Base-by-base conservation (phyloP, 371 early-diverging fungal genomes). In the Mortierella polycephala region DNA sequence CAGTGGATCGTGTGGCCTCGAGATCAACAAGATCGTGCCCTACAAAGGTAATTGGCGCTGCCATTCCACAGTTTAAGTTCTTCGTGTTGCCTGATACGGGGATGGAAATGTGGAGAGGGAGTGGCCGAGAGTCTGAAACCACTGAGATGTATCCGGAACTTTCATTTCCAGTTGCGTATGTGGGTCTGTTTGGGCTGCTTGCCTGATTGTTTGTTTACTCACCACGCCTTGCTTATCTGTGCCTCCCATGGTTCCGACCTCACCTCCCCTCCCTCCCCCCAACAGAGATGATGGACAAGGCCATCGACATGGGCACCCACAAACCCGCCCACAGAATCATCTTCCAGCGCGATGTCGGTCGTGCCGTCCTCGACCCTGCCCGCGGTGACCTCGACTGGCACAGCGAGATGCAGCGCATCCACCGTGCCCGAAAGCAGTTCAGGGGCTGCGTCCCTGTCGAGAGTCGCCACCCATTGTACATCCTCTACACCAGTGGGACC, bases 401-500 rank as follows among this genome's bases (percentile, higher is more conserved):
- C 18, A 59, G 74, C 0, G 90, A 89, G 75, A 80, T 91, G 80
- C 68, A 82, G 62, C 60, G 84, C 30, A 71, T 85, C 59, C 52
- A 82, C 47, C 45, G 52, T 13, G 67, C 71, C 21, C 72, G 74
- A 7, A 60, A 67, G 0, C 83, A 79, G 7, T 77, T 85, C 63
- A 83, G 80, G 50, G 71, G 66, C 1, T 90, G 91, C 72, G 93
- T 88, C 14, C 76, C 90, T 18, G 96, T 98, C 45, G 87, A 85
- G n/a, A 86, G 93, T 55, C 92, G 93, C 69, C 94, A 97, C 77
- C 95, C 96, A 0, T 84, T 99, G 2, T 99, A 97, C 71, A 90
- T 96, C 67, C 86, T 98, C 11, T 98, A 98, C 85, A 98, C 98
- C 5, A 92, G 92, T 69, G 98, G 98, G 8, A 93, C 93, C 12